Base-by-base conservation (phyloP, 495 filamentous ascomycete genomes). In the Chaetomium tenue region DNA sequence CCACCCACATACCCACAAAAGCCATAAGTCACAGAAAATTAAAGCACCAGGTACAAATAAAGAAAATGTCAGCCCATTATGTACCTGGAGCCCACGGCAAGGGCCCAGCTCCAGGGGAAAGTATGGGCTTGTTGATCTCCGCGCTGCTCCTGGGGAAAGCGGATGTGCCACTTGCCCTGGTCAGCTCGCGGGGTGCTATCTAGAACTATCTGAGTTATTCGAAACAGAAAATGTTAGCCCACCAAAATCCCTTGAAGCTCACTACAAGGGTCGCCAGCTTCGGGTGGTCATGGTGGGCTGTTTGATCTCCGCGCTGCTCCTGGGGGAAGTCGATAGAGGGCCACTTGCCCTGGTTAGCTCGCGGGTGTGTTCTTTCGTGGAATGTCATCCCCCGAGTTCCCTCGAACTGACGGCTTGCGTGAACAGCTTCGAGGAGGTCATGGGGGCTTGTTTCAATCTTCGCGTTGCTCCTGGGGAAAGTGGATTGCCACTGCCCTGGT, bases 381-480 rank as follows among this genome's bases (percentile, higher is more conserved):
- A 22, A 23, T 63, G 60, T 63, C 40, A 23, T 25, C 60, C 51
- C 40, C 9, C 18, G 8, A 11, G 1, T 1, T 28, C 15, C 28
- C 48, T 55, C 16, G 25, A 40, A 63, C 51, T 42, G 37, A 42
- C 16, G 22, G 60, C 60, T 56, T 44, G 50, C 23, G 51, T 55
- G 51, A 33, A 22, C 51, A 28, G 40, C 25, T 44, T 51, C 50
- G 44, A 6, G 30, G 60, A 7, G 23, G 48, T 63, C 42, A 60
- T 7, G 2, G 22, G 7, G 9, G 60, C 22, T n/a, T 39, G 33
- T 50, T 56, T 44, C n/a, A 9, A 47, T 63, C 39, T 63, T 23
- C 60, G 51, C 51, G 40, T 2, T 2, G 51, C 60, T 16, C 28
- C 28, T 44, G 16, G 3, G 13, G 16, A 2, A 11, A 18, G 40